Conservation (phyloP, 2,329 filamentous ascomycete species). For the Piedraia hortae region DNA sequence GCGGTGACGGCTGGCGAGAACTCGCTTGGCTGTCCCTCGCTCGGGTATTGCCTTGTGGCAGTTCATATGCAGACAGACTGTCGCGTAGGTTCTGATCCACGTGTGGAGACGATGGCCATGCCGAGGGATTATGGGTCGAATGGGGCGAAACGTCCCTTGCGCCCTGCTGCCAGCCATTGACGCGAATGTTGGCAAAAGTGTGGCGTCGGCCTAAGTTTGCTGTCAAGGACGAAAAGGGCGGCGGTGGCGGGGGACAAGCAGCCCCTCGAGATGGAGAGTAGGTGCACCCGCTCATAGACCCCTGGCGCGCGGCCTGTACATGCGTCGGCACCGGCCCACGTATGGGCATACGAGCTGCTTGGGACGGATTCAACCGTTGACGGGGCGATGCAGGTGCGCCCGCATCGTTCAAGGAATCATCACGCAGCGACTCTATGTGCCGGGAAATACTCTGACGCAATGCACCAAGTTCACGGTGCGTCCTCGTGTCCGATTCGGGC, state of each 20-base stretch:
- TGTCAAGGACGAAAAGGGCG: slow-evolving; percentile 30
- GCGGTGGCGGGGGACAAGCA: slow-evolving; percentile 32
- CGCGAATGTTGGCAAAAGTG: slow-evolving; percentile 84
- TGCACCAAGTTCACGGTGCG: slow-evolving; percentile 43
- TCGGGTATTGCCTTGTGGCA: slow-evolving; percentile 21
- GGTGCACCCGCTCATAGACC: slow-evolving; percentile 38
- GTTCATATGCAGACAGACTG: slow-evolving; percentile 36
- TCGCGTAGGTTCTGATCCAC: slow-evolving; percentile 31
- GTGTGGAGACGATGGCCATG: slow-evolving; percentile 41
- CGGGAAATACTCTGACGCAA: slow-evolving; percentile 37
- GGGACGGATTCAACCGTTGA: slow-evolving; percentile 62
- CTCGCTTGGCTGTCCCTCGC: slow-evolving; percentile 11
- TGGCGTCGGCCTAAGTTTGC: slow-evolving; percentile 56
- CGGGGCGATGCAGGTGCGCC: slow-evolving; percentile 27
- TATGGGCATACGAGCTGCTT: too few relatives aligned
- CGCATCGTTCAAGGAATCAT: slow-evolving; percentile 3
- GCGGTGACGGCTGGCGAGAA: slow-evolving; percentile 26
- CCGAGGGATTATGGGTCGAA: slow-evolving; percentile 31
- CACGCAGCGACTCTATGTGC: slow-evolving; percentile 30
- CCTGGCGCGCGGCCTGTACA: slow-evolving; percentile 1
- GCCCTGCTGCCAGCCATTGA: slow-evolving; percentile 40
- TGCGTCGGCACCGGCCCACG: slow-evolving; percentile 15
- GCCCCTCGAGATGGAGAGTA: slow-evolving; percentile 37
- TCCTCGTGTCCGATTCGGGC: slow-evolving; percentile 44
- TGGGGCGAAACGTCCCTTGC: slow-evolving; percentile 30